Evolutionary conservation across 306 rosid species (phyloP).

Genomic region (Alnus rubra): DNA sequence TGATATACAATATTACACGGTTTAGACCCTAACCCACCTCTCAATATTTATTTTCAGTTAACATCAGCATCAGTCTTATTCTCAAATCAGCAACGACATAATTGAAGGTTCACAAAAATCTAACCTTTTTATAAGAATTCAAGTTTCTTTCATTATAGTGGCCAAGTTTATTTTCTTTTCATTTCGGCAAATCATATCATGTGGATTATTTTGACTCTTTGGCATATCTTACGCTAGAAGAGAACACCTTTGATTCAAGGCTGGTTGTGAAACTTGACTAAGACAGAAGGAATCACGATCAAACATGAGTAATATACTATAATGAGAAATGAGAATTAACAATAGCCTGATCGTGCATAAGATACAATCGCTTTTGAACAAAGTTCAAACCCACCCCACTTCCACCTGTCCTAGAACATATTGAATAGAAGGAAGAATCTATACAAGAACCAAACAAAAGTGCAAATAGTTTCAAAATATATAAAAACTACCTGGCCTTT

Average conservation of each 20-base stretch:
- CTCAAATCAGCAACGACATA: slow-evolving; percentile 16
- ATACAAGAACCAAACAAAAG: slow-evolving; percentile 17
- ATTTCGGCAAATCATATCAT: slow-evolving; percentile 21
- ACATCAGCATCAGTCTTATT: slow-evolving; percentile 32
- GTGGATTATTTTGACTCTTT: slow-evolving; percentile 12
- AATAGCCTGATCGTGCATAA: slow-evolving; percentile 30
- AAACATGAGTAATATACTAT: slow-evolving; percentile 9
- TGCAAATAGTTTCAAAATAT: slow-evolving; percentile 19
- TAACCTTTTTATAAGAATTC: not conserved
- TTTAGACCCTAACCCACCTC: not conserved
- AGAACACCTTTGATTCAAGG: slow-evolving; percentile 18
- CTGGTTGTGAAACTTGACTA: not conserved
- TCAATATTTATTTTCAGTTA: slow-evolving; percentile 9
- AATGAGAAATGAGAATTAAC: not conserved
- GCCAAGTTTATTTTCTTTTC: not conserved
- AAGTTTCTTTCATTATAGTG: slow-evolving; percentile 2
- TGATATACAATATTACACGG: not conserved
- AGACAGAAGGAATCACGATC: not conserved
- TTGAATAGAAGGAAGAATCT: slow-evolving; percentile 25
- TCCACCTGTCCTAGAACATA: slow-evolving; percentile 25
- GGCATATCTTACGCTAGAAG: slow-evolving; percentile 20
- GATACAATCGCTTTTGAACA: slow-evolving; percentile 31
- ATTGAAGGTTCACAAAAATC: slow-evolving; percentile 21
- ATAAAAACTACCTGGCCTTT: slow-evolving; percentile 15
- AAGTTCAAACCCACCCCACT: slow-evolving; percentile 37